phyloP scores from a whole-genome alignment of 2,329 filamentous ascomycete species.

The Fusarium protoensiforme region DNA sequence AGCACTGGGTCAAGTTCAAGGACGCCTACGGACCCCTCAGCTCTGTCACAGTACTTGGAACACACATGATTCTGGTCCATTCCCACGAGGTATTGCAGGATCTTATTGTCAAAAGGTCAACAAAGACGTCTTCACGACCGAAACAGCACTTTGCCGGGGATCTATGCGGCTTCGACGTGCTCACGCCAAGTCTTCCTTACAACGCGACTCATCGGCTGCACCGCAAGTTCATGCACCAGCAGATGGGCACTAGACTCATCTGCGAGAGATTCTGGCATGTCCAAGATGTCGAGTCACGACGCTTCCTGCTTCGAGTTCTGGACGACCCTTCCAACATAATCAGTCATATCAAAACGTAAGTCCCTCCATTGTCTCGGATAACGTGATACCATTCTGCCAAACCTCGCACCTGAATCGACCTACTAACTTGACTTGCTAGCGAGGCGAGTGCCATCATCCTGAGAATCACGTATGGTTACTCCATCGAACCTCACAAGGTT shows the following conservation, averaged over 20 bases:
- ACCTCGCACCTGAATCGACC: background rate
- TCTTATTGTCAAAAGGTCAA: conserved; percentile 49
- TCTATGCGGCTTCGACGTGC: conserved; percentile 37
- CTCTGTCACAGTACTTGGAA: conserved; percentile 54
- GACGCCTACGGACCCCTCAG: conserved; percentile 52
- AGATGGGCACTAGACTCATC: conserved; percentile 41
- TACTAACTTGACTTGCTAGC: conserved; percentile 18
- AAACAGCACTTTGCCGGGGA: conserved; percentile 32
- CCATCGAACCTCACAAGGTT: conserved; percentile 40
- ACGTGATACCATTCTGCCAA: too few relatives aligned
- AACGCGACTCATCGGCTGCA: conserved; percentile 29
- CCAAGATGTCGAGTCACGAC: conserved; percentile 43
- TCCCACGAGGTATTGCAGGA: conserved; percentile 49
- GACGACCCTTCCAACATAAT: conserved; percentile 34
- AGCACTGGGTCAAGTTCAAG: conserved; percentile 56
- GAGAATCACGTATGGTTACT: conserved; percentile 47
- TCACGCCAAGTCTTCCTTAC: conserved; percentile 32
- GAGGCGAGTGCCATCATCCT: conserved; percentile 43
- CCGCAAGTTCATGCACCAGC: conserved; percentile 46
- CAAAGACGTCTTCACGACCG: conserved; percentile 48
- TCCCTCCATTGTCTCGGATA: background rate
- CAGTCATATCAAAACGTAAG: conserved; percentile 44
- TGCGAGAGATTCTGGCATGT: conserved; percentile 27
- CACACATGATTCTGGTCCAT: conserved; percentile 54
- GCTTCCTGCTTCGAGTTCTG: conserved; percentile 38